Percentiles rank a stretch among this genome's conserved stretches.
Evolutionary conservation across 345 rosid genomes (phyloP).

Genomic region (Syzygium jambos): DNA sequence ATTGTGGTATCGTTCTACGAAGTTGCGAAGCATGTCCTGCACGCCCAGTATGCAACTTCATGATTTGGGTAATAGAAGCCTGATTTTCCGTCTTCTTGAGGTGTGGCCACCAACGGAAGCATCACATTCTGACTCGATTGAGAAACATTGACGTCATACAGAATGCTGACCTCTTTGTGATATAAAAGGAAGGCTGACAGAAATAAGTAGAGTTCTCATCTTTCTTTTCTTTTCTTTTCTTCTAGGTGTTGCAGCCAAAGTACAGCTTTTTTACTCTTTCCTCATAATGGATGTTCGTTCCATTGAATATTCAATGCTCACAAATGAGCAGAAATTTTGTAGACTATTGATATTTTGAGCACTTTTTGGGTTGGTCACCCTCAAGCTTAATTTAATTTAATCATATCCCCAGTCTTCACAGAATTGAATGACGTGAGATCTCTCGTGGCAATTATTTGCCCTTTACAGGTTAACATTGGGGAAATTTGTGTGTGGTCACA

Average conservation of each 20-base stretch:
- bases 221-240: not conserved
- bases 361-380: not conserved
- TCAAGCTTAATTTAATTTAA: not conserved
- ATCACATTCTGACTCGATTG: not conserved
- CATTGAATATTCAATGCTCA: not conserved
- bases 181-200: not conserved
- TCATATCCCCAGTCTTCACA: not conserved
- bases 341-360: not conserved
- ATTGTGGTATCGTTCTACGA: slow-evolving; percentile 91
- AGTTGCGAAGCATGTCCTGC: slow-evolving; percentile 66
- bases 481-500: not conserved
- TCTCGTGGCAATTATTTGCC: not conserved
- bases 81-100: slow-evolving; percentile 2
- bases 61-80: slow-evolving; percentile 1
- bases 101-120: not conserved
- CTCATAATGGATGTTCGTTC: not conserved
- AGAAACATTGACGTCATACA: not conserved
- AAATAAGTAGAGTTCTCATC: not conserved
- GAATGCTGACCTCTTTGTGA: not conserved
- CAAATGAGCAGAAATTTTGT: not conserved
- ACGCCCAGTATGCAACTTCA: slow-evolving; percentile 25
- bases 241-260: not conserved
- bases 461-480: not conserved
- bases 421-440: not conserved
- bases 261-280: not conserved